Evolutionary conservation across 805 yeast species (phyloP).

Genomic region (Candida qinlingensis): DNA sequence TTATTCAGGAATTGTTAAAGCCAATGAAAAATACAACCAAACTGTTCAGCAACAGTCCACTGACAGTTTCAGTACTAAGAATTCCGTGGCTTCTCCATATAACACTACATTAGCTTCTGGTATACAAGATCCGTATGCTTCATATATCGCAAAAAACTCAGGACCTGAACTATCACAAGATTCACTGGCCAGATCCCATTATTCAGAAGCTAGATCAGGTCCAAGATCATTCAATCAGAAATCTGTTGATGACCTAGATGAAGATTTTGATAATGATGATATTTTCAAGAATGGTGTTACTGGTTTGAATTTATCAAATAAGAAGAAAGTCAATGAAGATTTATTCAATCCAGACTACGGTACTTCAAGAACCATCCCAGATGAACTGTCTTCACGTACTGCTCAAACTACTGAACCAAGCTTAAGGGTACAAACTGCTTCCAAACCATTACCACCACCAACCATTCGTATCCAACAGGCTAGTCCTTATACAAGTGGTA

Average conservation of each 20-base stretch:
- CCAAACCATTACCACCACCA: constrained; percentile 14
- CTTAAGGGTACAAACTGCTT: constrained; percentile 11
- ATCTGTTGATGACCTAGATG: constrained; percentile 17
- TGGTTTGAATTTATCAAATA: constrained; percentile 12
- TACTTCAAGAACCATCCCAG: constrained; percentile 4
- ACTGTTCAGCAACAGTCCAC: background rate
- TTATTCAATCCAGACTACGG: constrained; percentile 26
- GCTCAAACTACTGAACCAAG: constrained; percentile 8
- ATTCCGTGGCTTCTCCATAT: constrained; percentile 4
- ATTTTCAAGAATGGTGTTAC: constrained; percentile 23
- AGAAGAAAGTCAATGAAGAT: constrained; percentile 12
- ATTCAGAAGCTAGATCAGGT: constrained; percentile 7
- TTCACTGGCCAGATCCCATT: constrained; percentile 3
- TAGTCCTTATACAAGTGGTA: constrained; percentile 20
- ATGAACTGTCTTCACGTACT: constrained; percentile 1
- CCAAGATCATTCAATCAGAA: background rate
- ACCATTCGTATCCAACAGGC: constrained; percentile 12
- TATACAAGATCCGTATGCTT: constrained; percentile 9
- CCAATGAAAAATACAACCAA: constrained; percentile 1
- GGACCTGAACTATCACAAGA: constrained; percentile 1
- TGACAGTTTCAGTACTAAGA: background rate
- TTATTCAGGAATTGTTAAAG: constrained; percentile 24
- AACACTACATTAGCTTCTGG: constrained; percentile 6
- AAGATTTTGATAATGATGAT: constrained; percentile 25
- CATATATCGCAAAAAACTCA: constrained; percentile 2